phyloP scores from a whole-genome alignment of 202 grass and related monocot species.

The Panicum hallii region DNA sequence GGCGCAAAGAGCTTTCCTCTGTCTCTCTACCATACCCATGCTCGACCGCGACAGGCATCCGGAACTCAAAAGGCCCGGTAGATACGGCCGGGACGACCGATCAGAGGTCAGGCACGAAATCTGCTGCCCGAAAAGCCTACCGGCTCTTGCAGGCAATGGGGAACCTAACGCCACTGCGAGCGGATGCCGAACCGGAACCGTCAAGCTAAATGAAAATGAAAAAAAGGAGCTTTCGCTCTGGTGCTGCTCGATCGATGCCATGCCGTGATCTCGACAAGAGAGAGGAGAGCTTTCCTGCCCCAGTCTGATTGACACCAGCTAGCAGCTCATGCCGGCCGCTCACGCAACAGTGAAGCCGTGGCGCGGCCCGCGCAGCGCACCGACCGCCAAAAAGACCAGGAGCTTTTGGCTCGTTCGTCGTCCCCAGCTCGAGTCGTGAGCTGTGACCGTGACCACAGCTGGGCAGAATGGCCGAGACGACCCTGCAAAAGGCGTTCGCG shows the following conservation, averaged over 20 bases:
- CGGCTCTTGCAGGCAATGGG: neutral
- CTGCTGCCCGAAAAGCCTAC: constrained; percentile 21
- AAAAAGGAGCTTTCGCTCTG: neutral
- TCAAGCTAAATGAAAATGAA: neutral
- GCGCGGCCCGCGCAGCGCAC: neutral
- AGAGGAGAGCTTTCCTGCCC: neutral
- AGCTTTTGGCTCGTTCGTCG: constrained; percentile 3
- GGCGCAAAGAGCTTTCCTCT: neutral
- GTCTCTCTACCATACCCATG: neutral
- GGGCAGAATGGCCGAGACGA: neutral
- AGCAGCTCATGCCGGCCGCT: constrained; percentile 23
- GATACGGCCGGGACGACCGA: neutral
- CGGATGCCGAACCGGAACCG: neutral
- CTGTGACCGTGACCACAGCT: neutral
- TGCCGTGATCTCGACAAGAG: neutral
- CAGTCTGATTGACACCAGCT: neutral
- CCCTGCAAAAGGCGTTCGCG: neutral
- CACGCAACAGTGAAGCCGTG: neutral
- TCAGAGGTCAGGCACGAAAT: neutral
- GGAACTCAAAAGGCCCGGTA: neutral
- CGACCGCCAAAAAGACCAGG: constrained; percentile 22
- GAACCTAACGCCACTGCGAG: constrained; percentile 23
- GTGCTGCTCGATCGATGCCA: neutral
- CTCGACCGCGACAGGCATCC: neutral
- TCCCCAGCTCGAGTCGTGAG: neutral